Conservation (phyloP, 2,329 filamentous ascomycete genomes). For the Claviceps sp. region DNA sequence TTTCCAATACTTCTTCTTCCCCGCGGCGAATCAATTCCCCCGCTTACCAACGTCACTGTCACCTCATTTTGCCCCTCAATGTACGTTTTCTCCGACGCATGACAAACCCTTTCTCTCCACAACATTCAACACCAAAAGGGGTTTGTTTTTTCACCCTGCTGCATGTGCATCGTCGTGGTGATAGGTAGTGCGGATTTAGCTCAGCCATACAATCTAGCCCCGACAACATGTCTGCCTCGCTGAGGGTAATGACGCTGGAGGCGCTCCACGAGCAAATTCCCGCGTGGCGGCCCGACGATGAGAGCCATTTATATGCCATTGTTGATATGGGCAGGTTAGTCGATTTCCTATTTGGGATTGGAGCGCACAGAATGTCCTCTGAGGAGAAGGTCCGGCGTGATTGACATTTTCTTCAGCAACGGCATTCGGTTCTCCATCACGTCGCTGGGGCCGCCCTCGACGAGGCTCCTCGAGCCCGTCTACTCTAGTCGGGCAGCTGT, state of each 20-base stretch:
- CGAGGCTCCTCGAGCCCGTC: slow-evolving; percentile 62
- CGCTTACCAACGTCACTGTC: slow-evolving; percentile 1
- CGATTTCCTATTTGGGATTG: background rate
- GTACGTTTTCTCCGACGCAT: too few relatives aligned
- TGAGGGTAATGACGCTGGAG: slow-evolving; percentile 36
- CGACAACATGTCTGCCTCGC: slow-evolving; percentile 15
- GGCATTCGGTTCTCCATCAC: slow-evolving; percentile 88
- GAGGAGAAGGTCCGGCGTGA: too few relatives aligned
- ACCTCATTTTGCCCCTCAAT: too few relatives aligned
- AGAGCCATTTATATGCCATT: slow-evolving; percentile 40
- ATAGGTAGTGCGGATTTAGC: background rate
- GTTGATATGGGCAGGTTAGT: slow-evolving; percentile 47
- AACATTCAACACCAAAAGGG: too few relatives aligned
- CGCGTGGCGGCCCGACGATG: slow-evolving; percentile 30
- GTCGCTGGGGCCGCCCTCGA: slow-evolving; percentile 55
- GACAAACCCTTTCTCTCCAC: background rate
- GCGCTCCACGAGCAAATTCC: slow-evolving; percentile 36
- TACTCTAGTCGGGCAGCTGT: slow-evolving; percentile 69
- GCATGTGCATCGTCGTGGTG: background rate
- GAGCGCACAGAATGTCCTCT: background rate
- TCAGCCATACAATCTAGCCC: background rate
- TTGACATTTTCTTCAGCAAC: slow-evolving; percentile 44
- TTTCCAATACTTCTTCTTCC: background rate
- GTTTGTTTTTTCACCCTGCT: background rate
- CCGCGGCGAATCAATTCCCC: background rate